These are phyloP conservation scores for Suillus alpinus DNA, from an alignment of 768 basidiomycete species.

Conservation along the genomic window DNA sequence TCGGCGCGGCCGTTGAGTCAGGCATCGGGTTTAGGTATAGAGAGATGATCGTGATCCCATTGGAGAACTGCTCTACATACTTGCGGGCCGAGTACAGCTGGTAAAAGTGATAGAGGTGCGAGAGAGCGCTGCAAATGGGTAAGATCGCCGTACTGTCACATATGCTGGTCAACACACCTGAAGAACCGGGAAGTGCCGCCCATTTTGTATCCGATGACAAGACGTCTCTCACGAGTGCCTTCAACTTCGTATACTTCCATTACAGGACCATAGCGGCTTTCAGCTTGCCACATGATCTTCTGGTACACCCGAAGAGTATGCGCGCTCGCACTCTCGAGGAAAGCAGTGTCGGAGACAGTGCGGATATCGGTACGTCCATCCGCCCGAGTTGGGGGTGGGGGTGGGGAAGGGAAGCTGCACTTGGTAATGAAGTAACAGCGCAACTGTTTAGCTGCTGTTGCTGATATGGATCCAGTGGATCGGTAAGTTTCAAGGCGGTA, in stretches of 20 bases:
- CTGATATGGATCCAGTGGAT: conserved; percentile 80
- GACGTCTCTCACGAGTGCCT: conserved; percentile 80
- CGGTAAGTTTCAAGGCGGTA: conserved; percentile 97
- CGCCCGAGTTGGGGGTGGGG: conserved; percentile 36
- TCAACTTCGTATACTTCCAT: conserved; percentile 97
- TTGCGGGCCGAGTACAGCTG: conserved; percentile 94
- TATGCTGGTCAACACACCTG: conserved; percentile 43
- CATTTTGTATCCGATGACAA: conserved; percentile 98
- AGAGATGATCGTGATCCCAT: conserved; percentile 93
- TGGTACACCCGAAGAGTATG: conserved; percentile 96
- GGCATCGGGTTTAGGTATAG: conserved; percentile 94
- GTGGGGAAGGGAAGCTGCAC: conserved; percentile 71
- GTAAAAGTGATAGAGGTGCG: conserved; percentile 97
- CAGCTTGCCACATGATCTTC: conserved; percentile 81
- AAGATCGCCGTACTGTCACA: conserved; percentile 5
- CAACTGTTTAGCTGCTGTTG: conserved; percentile 84
- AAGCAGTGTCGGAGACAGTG: conserved; percentile 81
- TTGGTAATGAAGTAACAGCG: conserved; percentile 95
- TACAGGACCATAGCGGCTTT: conserved; percentile 84
- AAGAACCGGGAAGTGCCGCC: conserved; percentile 87
- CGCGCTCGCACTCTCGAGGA: conserved; percentile 89
- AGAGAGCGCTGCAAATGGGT: conserved; percentile 61
- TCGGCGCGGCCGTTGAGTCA: conserved; percentile 73
- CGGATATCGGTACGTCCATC: conserved; percentile 81
- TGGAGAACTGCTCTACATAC: conserved; percentile 98